phyloP scores from a whole-genome alignment of 345 rosid species.

The Odontarrhena argentea region DNA sequence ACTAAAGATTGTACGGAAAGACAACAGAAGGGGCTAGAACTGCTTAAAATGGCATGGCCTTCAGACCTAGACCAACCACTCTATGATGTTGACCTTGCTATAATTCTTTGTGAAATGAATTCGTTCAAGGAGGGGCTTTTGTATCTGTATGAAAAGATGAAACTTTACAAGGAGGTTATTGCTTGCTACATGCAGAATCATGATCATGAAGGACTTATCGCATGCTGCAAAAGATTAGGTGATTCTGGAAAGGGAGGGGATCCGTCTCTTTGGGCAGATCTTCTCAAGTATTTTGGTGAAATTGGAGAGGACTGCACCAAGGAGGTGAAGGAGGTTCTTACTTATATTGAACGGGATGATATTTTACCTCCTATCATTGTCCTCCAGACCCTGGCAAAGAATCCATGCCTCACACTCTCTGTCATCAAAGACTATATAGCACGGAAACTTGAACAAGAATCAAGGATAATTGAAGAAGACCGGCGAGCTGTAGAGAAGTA shows the following conservation, averaged over 20 bases:
- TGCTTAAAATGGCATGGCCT: conserved; percentile 82
- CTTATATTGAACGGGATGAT: conserved; percentile 90
- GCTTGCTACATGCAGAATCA: conserved; percentile 98
- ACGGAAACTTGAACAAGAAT: conserved; percentile 93
- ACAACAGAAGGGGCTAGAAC: conserved; percentile 65
- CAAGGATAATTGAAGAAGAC: conserved; percentile 91
- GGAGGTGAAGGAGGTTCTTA: conserved; percentile 91
- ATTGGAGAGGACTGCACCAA: conserved; percentile 97
- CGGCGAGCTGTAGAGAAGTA: conserved; percentile 87
- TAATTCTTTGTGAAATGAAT: conserved; percentile 96
- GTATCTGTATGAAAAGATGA: conserved; percentile 94
- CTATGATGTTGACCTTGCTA: conserved; percentile 95
- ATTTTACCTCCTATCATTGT: conserved; percentile 96
- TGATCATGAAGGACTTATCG: conserved; percentile 92
- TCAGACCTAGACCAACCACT: conserved; percentile 87
- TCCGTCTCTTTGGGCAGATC: conserved; percentile 97
- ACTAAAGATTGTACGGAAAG: conserved; percentile 56
- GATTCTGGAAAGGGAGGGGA: conserved; percentile 94
- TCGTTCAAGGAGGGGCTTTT: conserved; percentile 81
- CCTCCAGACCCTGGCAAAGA: conserved; percentile 86
- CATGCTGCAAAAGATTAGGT: conserved; percentile 94
- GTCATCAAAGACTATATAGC: conserved; percentile 96
- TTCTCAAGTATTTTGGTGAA: conserved; percentile 96
- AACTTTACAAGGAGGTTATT: conserved; percentile 90
- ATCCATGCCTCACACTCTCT: conserved; percentile 93